Evolutionary conservation across 345 rosid genomes (phyloP), one percentile per base, ranked within the genome.

Genomic region (Linum usitatissimum): DNA sequence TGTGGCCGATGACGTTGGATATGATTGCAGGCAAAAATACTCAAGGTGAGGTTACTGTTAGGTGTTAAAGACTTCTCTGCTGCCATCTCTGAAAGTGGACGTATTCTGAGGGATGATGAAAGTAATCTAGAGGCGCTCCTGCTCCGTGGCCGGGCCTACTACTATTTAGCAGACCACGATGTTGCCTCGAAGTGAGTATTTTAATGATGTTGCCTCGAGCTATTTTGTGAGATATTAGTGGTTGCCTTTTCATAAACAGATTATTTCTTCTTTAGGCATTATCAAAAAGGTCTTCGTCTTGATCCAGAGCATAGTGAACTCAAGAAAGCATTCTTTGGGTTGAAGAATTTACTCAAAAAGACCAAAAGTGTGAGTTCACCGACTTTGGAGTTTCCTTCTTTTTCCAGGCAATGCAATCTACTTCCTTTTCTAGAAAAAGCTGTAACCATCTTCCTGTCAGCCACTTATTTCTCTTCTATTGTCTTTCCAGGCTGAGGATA

Each of bases 101-200:
- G 57, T 75, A 78, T 94, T 70, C 88, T 94, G 20, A 90, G 86
- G 72, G 95, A 88, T 80, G 86, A 90, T 62, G 99, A 94, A 77
- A 84, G 73, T 59, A 82, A 86, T 65, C 78, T 90, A 10, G 99
- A 90, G 9, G 99, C 99, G 57, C 71, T 90, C 38, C 84, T 94
- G 62, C 89, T 86, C 54, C 96, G 99, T 68, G 99, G 99, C 57
- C 92, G 92, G 79, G 99, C 95, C 63, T 94, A 90, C 71, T 94
- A 90, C 66, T 94, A 90, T 85, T 80, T 94, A 71, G 97, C 97
- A 59, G 99, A 90, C 80, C 99, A 90, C 65, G 99, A 94, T 68
- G 84, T 94, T 75, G 99, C 99, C 38, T 79, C 81, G 68, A 88
- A 92, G 99, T 93, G 59, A 64, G 62, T 78, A 55, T 30, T 4